These are phyloP conservation scores for Iris pallida DNA, from an alignment of 116 monocot species.

Conservation along the genomic window DNA sequence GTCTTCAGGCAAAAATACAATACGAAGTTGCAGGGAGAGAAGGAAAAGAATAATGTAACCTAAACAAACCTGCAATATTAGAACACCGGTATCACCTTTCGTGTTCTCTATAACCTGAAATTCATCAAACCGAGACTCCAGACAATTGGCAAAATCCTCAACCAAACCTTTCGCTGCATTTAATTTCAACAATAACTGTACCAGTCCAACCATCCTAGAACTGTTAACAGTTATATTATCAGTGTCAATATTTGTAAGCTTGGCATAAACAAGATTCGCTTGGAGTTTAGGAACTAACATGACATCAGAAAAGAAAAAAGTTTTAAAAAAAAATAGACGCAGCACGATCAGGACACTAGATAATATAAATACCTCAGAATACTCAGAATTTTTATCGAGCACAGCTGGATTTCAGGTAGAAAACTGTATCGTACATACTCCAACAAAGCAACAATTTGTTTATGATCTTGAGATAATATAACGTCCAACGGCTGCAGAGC, in stretches of 20 bases:
- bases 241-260: not conserved
- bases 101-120: conserved; percentile 54
- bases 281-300: conserved; percentile 1
- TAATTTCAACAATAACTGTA: conserved; percentile 71
- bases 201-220: conserved; percentile 81
- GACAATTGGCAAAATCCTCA: conserved; percentile 89
- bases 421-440: conserved; percentile 89
- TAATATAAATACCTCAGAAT: conserved; percentile 59
- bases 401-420: conserved; percentile 72
- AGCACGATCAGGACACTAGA: not conserved
- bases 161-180: conserved; percentile 60
- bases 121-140: conserved; percentile 87
- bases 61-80: conserved; percentile 78
- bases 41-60: not conserved
- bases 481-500: conserved; percentile 75
- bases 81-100: conserved; percentile 83
- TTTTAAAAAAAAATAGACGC: conserved; percentile 1
- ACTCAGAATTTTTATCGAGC: conserved; percentile 77
- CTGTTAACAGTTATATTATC: conserved; percentile 27
- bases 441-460: conserved; percentile 69
- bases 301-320: no score
- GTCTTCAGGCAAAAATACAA: not conserved
- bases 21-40: not conserved
- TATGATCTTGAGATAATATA: conserved; percentile 83
- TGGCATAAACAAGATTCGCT: no score